Base-by-base conservation (phyloP, 768 basidiomycete genomes). In the Tubosaeta sp. region DNA sequence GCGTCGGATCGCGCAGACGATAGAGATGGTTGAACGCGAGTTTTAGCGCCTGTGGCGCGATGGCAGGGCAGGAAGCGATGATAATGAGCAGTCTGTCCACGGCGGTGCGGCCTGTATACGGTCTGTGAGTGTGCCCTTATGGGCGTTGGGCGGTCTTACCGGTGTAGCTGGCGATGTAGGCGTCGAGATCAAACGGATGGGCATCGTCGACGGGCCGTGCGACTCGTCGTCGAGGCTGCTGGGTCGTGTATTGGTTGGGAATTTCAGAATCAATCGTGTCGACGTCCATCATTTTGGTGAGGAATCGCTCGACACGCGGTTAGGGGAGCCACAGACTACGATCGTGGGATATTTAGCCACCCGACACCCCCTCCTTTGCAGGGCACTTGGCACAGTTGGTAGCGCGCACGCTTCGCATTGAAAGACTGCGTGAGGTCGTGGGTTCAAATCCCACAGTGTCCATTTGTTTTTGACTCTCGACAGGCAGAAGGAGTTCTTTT, bases 161-260 rank as follows among this genome's bases (percentile, higher is more conserved):
- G 56, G 83, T 76, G 71, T 94, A 95, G 48, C 81, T 79, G 39
- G 85, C 74, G 53, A 86, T 83, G 67, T 91, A 88, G 38, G 81
- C 69, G 52, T 95, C 93, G 48, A 95, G 79, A 64, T 95, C 92
- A 64, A 92, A 94, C 5, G 92, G 90, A 63, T 93, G 91, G 0
- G 77, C 77, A 39, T 89, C 88, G 67, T 92, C 86, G 13, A 93
- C 78, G 12, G 72, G 71, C 2, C 78, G 78, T 19, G 75, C 58
- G 33, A 51, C 46, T 22, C 66, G 62, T 51, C 60, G 54, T 54
- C 62, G 50, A 5, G 51, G 35, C 9, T 46, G 55, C 25, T 52
- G 55, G 5, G 48, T 44, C 34, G 51, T 29, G 27, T 39, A 52
- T 22, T 58, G 57, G 46, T 50, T 50, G n/a, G 54, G 50, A 46